phyloP scores from a whole-genome alignment of 2,329 filamentous ascomycete species.

The Alternaria burnsii region DNA sequence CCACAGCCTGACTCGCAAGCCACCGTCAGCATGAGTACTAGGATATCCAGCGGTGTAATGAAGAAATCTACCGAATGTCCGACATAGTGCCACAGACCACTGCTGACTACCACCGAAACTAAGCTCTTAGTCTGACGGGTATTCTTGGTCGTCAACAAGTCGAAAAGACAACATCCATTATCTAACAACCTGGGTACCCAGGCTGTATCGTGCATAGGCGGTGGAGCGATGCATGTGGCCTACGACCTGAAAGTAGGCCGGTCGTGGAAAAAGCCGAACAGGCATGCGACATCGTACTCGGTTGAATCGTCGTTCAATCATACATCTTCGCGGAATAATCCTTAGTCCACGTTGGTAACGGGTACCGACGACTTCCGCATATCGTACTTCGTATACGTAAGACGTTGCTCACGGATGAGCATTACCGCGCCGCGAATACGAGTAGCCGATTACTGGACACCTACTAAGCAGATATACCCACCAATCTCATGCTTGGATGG shows the following conservation, averaged over 20 bases:
- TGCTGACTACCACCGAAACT: background rate
- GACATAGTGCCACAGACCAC: background rate
- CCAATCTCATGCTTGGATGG: background rate
- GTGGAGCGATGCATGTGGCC: background rate
- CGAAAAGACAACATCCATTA: background rate
- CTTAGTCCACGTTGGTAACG: background rate
- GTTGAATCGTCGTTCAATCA: background rate
- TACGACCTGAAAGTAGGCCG: background rate
- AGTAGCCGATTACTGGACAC: background rate
- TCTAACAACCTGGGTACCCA: background rate
- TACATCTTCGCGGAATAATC: background rate
- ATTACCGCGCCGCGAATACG: background rate
- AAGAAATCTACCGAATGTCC: background rate
- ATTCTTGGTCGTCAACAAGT: background rate
- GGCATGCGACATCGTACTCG: background rate
- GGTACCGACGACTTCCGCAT: background rate
- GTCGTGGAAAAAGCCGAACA: background rate
- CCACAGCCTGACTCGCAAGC: background rate
- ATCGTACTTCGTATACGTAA: background rate
- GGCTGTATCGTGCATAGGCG: background rate
- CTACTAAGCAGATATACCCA: background rate
- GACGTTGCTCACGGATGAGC: background rate
- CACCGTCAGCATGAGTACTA: background rate
- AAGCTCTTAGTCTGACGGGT: background rate
- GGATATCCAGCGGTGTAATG: background rate